Percentiles rank a stretch among this genome's conserved stretches.
These are phyloP conservation scores for Gymnopilus junonius DNA, from an alignment of 768 basidiomycete genomes.

Conservation along the genomic window DNA sequence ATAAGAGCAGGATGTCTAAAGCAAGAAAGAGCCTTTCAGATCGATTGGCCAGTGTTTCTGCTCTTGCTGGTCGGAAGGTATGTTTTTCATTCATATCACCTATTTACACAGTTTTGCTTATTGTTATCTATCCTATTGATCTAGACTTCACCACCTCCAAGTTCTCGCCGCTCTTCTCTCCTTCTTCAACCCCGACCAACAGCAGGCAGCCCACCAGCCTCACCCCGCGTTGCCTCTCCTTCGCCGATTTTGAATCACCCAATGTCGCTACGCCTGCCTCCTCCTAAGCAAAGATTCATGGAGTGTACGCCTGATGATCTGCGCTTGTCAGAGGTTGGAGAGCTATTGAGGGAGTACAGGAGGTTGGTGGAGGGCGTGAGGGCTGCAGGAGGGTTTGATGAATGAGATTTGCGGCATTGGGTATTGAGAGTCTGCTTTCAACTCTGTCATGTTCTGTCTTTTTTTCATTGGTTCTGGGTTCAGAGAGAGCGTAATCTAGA, in stretches of 20 bases:
- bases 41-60: constrained; percentile 79
- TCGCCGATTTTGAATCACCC: constrained; percentile 32
- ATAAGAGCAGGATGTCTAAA: constrained; percentile 13
- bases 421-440: not conserved
- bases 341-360: constrained; percentile 82
- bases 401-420: constrained; percentile 18
- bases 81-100: not conserved
- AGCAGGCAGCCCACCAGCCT: constrained; percentile 14
- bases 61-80: constrained; percentile 43
- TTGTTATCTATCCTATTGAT: not conserved
- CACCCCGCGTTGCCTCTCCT: constrained; percentile 37
- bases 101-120: not conserved
- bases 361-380: constrained; percentile 73
- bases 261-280: constrained; percentile 50
- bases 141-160: constrained; percentile 30
- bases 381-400: constrained; percentile 60
- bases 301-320: constrained; percentile 79
- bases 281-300: constrained; percentile 73
- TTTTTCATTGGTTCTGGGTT: not conserved
- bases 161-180: constrained; percentile 45
- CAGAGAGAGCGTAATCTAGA: not conserved
- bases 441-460: not conserved
- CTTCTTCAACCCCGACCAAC: constrained; percentile 34
- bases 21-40: constrained; percentile 79
- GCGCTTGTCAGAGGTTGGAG: constrained; percentile 77